Percentiles rank a stretch among this genome's conserved stretches.
Conservation (phyloP, 2,329 filamentous ascomycete genomes). For the Verticillium nubilum region DNA sequence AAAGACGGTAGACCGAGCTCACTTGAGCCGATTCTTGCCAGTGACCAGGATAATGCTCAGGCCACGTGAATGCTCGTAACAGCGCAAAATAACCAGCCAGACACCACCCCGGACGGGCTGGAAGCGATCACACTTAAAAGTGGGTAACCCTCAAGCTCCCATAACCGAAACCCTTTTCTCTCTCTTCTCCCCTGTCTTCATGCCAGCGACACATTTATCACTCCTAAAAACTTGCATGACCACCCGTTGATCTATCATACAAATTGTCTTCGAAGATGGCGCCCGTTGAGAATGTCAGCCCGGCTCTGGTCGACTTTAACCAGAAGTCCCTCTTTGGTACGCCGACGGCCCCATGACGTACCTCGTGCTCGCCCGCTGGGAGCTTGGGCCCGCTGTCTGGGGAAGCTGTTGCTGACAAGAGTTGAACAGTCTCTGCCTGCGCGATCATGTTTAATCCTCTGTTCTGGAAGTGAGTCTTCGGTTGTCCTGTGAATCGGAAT, state of each 20-base stretch:
- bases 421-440: conserved; percentile 65
- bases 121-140: neutral
- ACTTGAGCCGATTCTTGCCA: neutral
- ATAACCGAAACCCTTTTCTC: neutral
- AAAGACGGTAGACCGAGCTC: neutral
- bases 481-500: neutral
- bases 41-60: neutral
- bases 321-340: conserved; percentile 63
- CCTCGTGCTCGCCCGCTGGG: neutral
- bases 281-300: conserved; percentile 21
- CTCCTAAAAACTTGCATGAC: neutral
- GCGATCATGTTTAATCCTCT: conserved; percentile 93
- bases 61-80: neutral
- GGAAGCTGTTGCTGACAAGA: neutral
- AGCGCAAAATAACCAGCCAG: neutral
- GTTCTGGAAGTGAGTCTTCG: conserved; percentile 92
- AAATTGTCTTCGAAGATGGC: conserved; percentile 25
- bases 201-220: neutral
- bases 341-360: conserved; percentile 20
- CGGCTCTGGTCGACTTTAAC: conserved; percentile 53
- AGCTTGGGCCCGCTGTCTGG: neutral
- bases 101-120: neutral
- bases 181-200: neutral
- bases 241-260: neutral
- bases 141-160: neutral